Base-by-base conservation (phyloP, 2,329 filamentous ascomycete genomes). In the Venturia asperata region DNA sequence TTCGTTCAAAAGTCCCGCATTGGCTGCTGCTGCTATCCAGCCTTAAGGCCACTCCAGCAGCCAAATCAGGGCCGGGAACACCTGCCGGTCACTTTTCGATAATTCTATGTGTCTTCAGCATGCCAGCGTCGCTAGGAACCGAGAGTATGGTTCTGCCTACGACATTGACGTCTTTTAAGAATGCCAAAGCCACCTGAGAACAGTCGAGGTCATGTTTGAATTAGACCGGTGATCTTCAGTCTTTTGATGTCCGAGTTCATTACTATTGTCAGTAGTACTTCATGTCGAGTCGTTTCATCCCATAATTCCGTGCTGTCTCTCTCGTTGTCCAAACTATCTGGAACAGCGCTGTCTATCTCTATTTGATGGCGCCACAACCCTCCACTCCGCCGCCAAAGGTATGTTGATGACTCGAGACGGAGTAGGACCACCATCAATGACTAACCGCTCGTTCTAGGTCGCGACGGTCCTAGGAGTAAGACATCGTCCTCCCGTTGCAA, bases 401-500 rank as follows among this genome's bases (percentile, higher is more conserved):
- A 34, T 37, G 52, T 58, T 17, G 19, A 37, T n/a, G 15, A 13
- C 37, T 21, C 9, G 19, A 39, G 30, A 39, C 56, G 0, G 21
- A 61, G 37, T 43, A 13, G n/a, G 15, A 34, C n/a, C 37, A 45
- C 60, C 37, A 45, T 45, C 42, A 43, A n/a, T 34, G n/a, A 42
- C 60, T 61, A 42, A 43, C 15, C 10, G 24, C 21, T 61, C 60
- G 5, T 27, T 3, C 52, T 34, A 61, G 60, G 60, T n/a, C n/a
- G 60, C 60, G 37, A 61, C 60, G 2, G 60, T 61, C 37, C 39
- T 61, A 17, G 60, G 60, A 17, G 60, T 61, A 45, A 61, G 60
- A 2, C 42, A 3, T 27, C 13, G 30, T 58, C 52, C 52, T 37
- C 11, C 27, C 17, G 15, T 58, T 15, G 27, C 19, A 19, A 37